Percentiles rank a stretch among this genome's conserved stretches.
Conservation (phyloP, 1,284 basidiomycete genomes). For the Hypsizygus ulmarius region DNA sequence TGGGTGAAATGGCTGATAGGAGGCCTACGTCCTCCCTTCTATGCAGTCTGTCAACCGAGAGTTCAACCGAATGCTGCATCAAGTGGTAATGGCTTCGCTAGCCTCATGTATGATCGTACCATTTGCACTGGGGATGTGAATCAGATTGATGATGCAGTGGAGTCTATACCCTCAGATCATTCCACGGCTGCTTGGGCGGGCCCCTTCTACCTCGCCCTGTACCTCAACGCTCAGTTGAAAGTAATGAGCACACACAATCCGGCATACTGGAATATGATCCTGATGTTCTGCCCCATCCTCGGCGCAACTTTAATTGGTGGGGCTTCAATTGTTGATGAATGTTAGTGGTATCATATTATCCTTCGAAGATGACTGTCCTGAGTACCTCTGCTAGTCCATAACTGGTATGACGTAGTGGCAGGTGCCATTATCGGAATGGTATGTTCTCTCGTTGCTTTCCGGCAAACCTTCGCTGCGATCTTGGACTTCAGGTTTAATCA, state of each 20-base stretch:
- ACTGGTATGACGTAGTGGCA: slow-evolving; percentile 54
- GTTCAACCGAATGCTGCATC: slow-evolving; percentile 32
- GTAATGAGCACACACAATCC: slow-evolving; percentile 52
- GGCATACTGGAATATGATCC: slow-evolving; percentile 60
- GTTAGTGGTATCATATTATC: slow-evolving; percentile 25
- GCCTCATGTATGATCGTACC: slow-evolving; percentile 46
- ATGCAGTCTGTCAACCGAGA: slow-evolving; percentile 48
- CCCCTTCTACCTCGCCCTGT: slow-evolving; percentile 51
- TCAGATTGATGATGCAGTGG: slow-evolving; percentile 51
- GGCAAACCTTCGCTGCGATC: slow-evolving; percentile 52
- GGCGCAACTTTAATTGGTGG: slow-evolving; percentile 57
- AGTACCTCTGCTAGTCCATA: slow-evolving; percentile 32
- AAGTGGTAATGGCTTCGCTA: slow-evolving; percentile 42
- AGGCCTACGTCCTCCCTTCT: slow-evolving; percentile 50
- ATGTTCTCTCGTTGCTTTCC: slow-evolving; percentile 51
- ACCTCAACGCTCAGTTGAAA: slow-evolving; percentile 58
- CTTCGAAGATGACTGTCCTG: not conserved
- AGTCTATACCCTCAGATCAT: slow-evolving; percentile 50
- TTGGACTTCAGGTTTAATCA: slow-evolving; percentile 61
- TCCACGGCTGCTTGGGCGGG: slow-evolving; percentile 50
- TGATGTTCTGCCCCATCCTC: slow-evolving; percentile 54
- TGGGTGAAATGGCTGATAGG: slow-evolving; percentile 58
- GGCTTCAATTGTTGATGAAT: slow-evolving; percentile 57
- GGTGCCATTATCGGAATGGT: slow-evolving; percentile 49
- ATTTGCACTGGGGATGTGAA: slow-evolving; percentile 53